Conservation (phyloP, 2,329 filamentous ascomycete species). For the Pestalotiopsis sp. region DNA sequence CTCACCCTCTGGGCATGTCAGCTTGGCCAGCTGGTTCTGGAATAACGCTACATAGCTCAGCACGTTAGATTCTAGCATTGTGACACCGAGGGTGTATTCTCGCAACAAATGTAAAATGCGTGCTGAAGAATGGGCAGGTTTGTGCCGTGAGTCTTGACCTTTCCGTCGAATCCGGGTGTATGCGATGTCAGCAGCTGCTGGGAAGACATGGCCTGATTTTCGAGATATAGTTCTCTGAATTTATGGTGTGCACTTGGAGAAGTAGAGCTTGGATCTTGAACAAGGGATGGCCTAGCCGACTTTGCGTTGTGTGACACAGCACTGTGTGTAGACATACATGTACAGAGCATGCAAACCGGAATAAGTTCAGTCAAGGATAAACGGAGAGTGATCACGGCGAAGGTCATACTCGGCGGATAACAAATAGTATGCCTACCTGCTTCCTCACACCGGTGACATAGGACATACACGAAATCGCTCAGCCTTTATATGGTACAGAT, state of each 20-base stretch:
- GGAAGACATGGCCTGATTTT: neutral
- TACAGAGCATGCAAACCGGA: neutral
- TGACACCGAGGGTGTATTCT: neutral
- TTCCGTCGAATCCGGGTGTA: neutral
- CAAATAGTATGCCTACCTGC: neutral
- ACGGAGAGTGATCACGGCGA: neutral
- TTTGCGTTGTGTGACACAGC: neutral
- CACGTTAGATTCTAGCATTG: neutral
- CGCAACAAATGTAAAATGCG: neutral
- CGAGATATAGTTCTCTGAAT: neutral
- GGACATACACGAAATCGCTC: neutral
- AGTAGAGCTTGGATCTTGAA: neutral
- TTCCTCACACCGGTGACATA: neutral
- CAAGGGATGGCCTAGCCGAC: neutral
- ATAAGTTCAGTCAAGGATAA: neutral
- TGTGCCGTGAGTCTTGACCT: neutral
- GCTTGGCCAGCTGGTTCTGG: constrained; percentile 5
- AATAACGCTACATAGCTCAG: neutral
- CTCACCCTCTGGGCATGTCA: neutral
- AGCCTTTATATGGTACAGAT: neutral
- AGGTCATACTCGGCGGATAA: neutral
- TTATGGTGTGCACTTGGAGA: neutral
- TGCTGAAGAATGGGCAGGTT: neutral
- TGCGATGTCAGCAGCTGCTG: constrained; percentile 1
- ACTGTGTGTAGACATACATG: neutral